phyloP scores from a whole-genome alignment of 2,329 filamentous ascomycete genomes.

The Graphiopsis chlorocephala region DNA sequence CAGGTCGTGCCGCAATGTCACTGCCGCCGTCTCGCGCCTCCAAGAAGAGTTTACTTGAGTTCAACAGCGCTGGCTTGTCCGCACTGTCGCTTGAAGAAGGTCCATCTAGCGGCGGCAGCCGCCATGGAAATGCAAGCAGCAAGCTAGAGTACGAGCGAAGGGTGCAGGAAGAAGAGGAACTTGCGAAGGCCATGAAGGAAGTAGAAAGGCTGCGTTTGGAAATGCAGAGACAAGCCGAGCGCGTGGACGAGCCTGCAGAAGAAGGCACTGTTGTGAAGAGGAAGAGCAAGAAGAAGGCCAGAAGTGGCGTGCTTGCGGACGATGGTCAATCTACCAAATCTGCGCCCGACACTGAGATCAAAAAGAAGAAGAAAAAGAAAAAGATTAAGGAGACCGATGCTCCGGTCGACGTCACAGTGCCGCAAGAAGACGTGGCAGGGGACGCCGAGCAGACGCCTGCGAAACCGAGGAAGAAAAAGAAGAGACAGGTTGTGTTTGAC shows the following conservation, averaged over 20 bases:
- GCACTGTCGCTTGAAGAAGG: conserved; percentile 66
- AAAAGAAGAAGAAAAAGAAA: conserved; percentile 46
- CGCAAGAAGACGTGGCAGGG: conserved; percentile 22
- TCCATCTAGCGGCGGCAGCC: not conserved
- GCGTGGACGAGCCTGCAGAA: conserved; percentile 53
- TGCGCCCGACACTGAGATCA: conserved; percentile 26
- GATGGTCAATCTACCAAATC: conserved; percentile 16
- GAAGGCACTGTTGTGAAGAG: conserved; percentile 64
- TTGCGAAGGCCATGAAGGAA: conserved; percentile 82
- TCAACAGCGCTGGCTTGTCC: conserved; percentile 81
- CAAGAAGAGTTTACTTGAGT: conserved; percentile 71
- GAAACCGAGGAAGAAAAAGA: conserved; percentile 42
- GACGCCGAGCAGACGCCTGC: conserved; percentile 18
- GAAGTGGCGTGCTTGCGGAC: conserved; percentile 16
- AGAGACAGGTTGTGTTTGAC: conserved; percentile 36
- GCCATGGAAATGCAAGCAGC: conserved; percentile 17
- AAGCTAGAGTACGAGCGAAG: conserved; percentile 62
- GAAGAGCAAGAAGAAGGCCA: conserved; percentile 51
- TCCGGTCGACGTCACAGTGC: conserved; percentile 1
- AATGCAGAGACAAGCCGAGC: conserved; percentile 80
- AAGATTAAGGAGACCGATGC: conserved; percentile 23
- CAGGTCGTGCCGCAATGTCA: not conserved
- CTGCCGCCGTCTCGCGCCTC: conserved; percentile 11
- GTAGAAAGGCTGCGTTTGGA: conserved; percentile 82
- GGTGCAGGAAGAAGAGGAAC: conserved; percentile 78